Percentiles rank a stretch among this genome's conserved stretches.
These are phyloP conservation scores for Pelargonium nanum DNA, from an alignment of 345 rosid genomes.

Conservation along the genomic window DNA sequence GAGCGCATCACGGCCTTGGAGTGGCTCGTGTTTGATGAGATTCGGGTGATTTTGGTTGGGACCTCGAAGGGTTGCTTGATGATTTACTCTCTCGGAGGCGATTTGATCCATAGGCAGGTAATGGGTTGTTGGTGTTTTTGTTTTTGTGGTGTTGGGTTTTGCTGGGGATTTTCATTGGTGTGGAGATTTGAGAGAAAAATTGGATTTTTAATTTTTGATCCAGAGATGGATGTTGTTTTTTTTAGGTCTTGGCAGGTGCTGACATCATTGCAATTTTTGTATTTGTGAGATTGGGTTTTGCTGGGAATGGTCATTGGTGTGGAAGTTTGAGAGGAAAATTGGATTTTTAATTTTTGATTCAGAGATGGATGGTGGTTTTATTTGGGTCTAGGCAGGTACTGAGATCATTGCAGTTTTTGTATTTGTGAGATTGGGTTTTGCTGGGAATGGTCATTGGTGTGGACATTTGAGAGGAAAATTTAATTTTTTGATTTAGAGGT, in stretches of 20 bases:
- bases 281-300: neutral
- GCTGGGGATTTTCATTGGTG: neutral
- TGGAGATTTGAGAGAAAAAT: neutral
- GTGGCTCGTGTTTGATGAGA: conserved; percentile 73
- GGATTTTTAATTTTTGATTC: neutral
- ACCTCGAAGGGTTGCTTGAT: conserved; percentile 76
- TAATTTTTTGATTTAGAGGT: no score
- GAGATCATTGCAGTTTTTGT: no score
- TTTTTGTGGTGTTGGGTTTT: conserved; percentile 2
- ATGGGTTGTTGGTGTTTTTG: neutral
- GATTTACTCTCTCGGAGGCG: conserved; percentile 55
- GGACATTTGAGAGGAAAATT: neutral
- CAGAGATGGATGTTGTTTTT: neutral
- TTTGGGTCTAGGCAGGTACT: no score
- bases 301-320: neutral
- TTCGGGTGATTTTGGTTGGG: conserved; percentile 59
- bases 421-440: neutral
- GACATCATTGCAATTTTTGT: no score
- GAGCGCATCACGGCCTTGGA: conserved; percentile 64
- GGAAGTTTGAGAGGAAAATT: neutral
- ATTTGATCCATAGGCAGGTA: conserved; percentile 79
- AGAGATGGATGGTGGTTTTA: neutral
- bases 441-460: neutral
- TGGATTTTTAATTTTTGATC: neutral
- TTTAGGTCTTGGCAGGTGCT: no score